Base-by-base conservation (phyloP, 306 rosid species). In the Geum urbanum region DNA sequence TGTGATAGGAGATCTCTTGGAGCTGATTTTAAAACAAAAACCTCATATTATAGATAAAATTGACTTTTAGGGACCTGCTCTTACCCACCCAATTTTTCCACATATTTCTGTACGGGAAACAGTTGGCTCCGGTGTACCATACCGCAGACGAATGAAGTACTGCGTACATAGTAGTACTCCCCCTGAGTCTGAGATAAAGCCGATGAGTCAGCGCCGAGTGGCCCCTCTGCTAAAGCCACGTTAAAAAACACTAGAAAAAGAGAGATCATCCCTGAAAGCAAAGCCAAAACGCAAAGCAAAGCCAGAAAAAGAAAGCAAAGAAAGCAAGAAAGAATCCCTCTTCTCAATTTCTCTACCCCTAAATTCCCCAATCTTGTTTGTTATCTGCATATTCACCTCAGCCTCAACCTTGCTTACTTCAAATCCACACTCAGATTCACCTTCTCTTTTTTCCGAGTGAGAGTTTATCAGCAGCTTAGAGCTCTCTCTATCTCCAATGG, bases 401-500 rank as follows among this genome's bases (percentile, higher is more conserved):
- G 37, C 37, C 37, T 32, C 37, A 32, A 3, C 39, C 32, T 49
- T 18, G 16, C 20, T 50, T 14, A 20, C 43, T 22, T 22, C 49
- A 56, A 70, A 24, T 55, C 64, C 44, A 55, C 4, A 20, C 0
- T 9, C 35, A 54, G 64, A 69, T 16, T 70, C 39, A 12, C 7
- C 35, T 55, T n/a, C 40, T 7, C 3, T 9, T 9, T 27, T 11
- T 24, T 24, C 27, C 27, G 27, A 24, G 27, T 24, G 27, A 24
- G 27, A 24, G 0, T 24, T 24, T 24, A 24, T 24, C 27, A 24
- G 27, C 27, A 24, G 27, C 27, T 24, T 24, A 24, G 27, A 24
- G 22, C 55, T 4, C 16, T 22, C 2, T 60, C 16, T 46, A 8
- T n/a, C 53, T 70, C 18, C 66, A 51, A 94, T 94, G 98, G 95